phyloP scores from a whole-genome alignment of 23 red algal species.

The Pyropia haitanensis region DNA sequence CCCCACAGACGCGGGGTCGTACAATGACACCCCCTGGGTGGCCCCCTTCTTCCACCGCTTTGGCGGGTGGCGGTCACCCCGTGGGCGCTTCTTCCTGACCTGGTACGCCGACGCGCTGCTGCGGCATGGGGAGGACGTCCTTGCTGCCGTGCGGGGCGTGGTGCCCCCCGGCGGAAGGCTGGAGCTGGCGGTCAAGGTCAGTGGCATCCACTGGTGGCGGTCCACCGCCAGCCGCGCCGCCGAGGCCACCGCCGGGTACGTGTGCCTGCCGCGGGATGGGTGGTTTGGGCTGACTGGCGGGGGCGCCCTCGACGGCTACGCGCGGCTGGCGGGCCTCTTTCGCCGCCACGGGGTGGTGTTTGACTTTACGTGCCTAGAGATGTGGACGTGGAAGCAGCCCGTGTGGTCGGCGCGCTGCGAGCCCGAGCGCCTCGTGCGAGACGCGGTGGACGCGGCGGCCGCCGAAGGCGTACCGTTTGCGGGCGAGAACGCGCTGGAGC shows the following conservation, averaged over 20 bases:
- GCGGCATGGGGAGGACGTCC: constrained; percentile 36
- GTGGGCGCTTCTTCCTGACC: constrained; percentile 53
- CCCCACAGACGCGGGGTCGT: constrained; percentile 43
- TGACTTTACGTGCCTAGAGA: constrained; percentile 87
- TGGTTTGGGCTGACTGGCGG: background rate
- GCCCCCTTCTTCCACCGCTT: constrained; percentile 44
- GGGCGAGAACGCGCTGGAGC: constrained; percentile 77
- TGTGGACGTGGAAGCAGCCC: constrained; percentile 58
- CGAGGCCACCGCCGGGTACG: constrained; percentile 71
- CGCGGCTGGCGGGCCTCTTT: constrained; percentile 46
- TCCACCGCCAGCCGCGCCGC: constrained; percentile 48
- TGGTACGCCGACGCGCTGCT: constrained; percentile 67
- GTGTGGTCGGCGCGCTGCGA: constrained; percentile 17
- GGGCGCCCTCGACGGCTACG: constrained; percentile 24
- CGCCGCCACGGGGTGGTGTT: constrained; percentile 27
- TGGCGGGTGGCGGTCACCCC: constrained; percentile 10
- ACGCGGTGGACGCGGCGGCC: constrained; percentile 10
- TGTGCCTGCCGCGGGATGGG: background rate
- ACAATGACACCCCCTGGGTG: constrained; percentile 44
- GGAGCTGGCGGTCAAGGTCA: constrained; percentile 52
- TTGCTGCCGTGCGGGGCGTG: constrained; percentile 5
- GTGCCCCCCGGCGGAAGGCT: constrained; percentile 11
- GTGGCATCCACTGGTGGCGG: constrained; percentile 80
- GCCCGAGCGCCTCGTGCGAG: constrained; percentile 57
- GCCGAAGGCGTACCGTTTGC: constrained; percentile 46